Conservation (phyloP, 129 eudicot species). For the Helichrysum umbraculigerum region DNA sequence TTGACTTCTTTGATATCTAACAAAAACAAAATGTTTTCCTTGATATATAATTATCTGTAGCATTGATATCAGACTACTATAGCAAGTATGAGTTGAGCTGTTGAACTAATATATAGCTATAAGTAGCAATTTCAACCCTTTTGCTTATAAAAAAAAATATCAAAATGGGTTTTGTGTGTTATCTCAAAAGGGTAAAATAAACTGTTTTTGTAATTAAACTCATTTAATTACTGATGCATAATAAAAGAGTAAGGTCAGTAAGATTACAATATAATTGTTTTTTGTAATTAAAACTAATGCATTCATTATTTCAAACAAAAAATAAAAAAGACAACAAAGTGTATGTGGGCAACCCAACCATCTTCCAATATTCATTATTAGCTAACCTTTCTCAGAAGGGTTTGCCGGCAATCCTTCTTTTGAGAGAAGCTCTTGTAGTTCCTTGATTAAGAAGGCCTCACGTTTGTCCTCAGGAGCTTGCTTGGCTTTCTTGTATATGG, state of each 20-base stretch:
- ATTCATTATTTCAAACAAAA: background rate
- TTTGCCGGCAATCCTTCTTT: conserved; percentile 76
- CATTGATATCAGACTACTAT: background rate
- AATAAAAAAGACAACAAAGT: background rate
- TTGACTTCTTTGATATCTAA: conserved; percentile 85
- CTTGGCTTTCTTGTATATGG: conserved; percentile 80
- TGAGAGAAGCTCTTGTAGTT: conserved; percentile 65
- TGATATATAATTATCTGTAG: background rate
- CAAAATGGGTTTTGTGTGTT: background rate
- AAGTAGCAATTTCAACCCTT: background rate
- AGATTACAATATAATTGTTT: background rate
- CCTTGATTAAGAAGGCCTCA: conserved; percentile 68
- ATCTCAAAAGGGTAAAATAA: background rate
- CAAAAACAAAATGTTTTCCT: conserved; percentile 8
- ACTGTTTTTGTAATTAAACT: background rate
- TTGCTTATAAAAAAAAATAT: background rate
- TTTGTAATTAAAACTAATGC: background rate
- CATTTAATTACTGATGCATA: background rate
- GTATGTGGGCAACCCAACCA: background rate
- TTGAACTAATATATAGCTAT: background rate
- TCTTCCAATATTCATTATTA: background rate
- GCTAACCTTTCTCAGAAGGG: conserved; percentile 85
- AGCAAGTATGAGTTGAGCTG: background rate
- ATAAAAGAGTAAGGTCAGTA: background rate
- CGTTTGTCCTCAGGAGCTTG: conserved; percentile 77